These are phyloP conservation scores for Mortierella sp. DNA, from an alignment of 371 early-diverging fungal species.

Conservation along the genomic window DNA sequence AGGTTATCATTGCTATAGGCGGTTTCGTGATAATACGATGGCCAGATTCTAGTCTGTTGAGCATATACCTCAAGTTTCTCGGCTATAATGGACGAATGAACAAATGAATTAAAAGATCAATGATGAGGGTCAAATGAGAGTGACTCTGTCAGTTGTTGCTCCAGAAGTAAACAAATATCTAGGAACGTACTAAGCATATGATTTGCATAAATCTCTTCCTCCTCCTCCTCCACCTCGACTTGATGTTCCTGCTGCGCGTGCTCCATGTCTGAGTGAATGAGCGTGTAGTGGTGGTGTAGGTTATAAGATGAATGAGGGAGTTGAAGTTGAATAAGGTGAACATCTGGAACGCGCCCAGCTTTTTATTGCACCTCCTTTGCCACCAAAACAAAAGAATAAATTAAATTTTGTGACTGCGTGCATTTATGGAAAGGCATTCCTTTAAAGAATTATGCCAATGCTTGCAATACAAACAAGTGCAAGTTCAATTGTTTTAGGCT, in stretches of 20 bases:
- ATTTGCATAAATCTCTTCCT: constrained; percentile 20
- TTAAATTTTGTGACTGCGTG: constrained; percentile 1
- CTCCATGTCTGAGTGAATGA: constrained; percentile 18
- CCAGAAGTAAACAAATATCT: not conserved
- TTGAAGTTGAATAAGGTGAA: not conserved
- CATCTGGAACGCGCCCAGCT: not conserved
- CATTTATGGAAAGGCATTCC: not conserved
- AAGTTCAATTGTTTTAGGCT: no score
- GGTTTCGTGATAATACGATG: not conserved
- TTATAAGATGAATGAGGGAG: not conserved
- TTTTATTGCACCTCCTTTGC: constrained; percentile 12
- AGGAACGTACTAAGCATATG: constrained; percentile 43
- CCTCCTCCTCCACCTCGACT: constrained; percentile 39
- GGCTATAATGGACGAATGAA: constrained; percentile 9
- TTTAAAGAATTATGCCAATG: not conserved
- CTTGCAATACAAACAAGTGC: no score
- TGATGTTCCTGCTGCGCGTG: constrained; percentile 45
- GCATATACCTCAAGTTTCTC: constrained; percentile 45
- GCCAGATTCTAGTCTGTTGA: not conserved
- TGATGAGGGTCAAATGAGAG: constrained; percentile 33
- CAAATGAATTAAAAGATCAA: constrained; percentile 1
- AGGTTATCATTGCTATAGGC: not conserved
- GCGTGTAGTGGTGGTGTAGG: not conserved
- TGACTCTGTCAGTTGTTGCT: constrained; percentile 4
- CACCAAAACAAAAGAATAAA: constrained; percentile 14